Evolutionary conservation across 371 early-diverging fungal species (phyloP).

Genomic region (Synchytrium microbalum): DNA sequence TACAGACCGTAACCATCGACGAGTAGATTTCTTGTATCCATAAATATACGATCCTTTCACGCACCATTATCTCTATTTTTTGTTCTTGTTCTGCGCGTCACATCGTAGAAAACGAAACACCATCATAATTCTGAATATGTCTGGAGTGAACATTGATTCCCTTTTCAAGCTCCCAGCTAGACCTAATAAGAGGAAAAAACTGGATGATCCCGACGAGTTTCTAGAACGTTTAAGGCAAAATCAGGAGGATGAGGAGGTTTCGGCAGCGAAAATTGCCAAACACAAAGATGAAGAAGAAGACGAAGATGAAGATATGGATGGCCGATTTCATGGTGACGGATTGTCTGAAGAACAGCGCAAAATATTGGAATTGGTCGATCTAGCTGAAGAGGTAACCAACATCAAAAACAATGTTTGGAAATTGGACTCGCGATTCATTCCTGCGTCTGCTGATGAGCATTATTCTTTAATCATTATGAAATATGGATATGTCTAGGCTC

Average conservation of each 20-base stretch:
- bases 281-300: slow-evolving; percentile 15
- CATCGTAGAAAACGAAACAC: no score
- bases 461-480: not conserved
- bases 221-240: not conserved
- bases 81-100: no score
- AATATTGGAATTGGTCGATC: slow-evolving; percentile 75
- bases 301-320: slow-evolving; percentile 18
- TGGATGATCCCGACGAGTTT: not conserved
- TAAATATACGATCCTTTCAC: not conserved
- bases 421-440: not conserved
- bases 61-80: no score
- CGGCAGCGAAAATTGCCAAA: not conserved
- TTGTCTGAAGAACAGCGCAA: slow-evolving; percentile 66
- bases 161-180: not conserved
- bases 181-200: not conserved
- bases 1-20: slow-evolving; percentile 51
- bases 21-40: slow-evolving; percentile 30
- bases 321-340: slow-evolving; percentile 64
- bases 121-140: not conserved
- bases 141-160: not conserved
- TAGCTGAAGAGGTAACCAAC: slow-evolving; percentile 63
- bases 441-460: not conserved
- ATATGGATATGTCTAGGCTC: slow-evolving; percentile 22
- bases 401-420: not conserved
- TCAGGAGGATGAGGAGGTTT: not conserved